Conservation (phyloP, 2,329 filamentous ascomycete genomes). For the Botrytis pseudocinerea region DNA sequence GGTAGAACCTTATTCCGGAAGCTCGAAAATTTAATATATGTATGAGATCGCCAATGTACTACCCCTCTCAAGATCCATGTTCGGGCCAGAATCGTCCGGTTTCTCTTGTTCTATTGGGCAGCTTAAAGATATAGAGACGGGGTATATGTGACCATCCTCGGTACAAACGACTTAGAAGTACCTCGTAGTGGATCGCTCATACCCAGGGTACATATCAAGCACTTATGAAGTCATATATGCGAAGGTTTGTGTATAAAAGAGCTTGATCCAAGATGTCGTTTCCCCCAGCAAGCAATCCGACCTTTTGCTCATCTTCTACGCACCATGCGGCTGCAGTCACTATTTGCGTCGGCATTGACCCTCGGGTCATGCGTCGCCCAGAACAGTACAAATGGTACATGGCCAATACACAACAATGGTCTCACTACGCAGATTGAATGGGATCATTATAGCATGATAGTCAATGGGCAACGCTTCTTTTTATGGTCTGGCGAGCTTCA, state of each 20-base stretch:
- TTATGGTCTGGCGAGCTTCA: conserved; percentile 44
- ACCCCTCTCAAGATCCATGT: conserved; percentile 11
- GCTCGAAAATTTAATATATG: background rate
- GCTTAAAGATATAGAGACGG: background rate
- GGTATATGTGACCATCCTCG: background rate
- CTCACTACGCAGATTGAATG: conserved; percentile 22
- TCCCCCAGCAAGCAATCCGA: background rate
- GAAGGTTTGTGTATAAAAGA: background rate
- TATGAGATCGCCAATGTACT: conserved; percentile 1
- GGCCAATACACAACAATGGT: conserved; percentile 22
- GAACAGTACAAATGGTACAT: conserved; percentile 13
- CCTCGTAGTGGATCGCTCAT: conserved; percentile 11
- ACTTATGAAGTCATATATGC: conserved; percentile 1
- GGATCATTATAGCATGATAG: conserved; percentile 22
- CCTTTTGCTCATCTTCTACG: background rate
- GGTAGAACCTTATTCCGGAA: conserved; percentile 6
- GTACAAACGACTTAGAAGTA: background rate
- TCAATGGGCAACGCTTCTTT: conserved; percentile 21
- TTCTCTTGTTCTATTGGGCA: conserved; percentile 12
- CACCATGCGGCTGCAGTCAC: conserved; percentile 12
- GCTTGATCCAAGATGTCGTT: background rate
- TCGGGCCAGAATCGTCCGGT: conserved; percentile 15
- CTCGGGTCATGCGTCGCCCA: conserved; percentile 18
- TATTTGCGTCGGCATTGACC: conserved; percentile 14
- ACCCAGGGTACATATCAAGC: background rate